Percentiles rank a stretch among this genome's conserved stretches.
Conservation (phyloP, 495 filamentous ascomycete species). For the Aspergillus panamensis region DNA sequence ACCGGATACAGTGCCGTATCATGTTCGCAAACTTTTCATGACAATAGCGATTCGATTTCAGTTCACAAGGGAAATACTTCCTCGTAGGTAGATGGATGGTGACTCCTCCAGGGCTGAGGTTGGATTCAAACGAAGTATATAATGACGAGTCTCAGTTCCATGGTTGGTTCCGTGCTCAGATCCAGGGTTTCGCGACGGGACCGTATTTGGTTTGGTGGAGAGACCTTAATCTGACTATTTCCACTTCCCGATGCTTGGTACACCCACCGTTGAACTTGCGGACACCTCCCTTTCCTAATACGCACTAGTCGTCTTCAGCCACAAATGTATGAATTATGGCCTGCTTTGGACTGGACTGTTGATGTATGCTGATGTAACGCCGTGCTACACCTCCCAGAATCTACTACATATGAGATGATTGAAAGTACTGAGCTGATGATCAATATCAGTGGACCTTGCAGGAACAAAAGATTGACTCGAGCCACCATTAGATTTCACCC, state of each 20-base stretch:
- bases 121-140: constrained; percentile 4
- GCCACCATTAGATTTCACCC: background rate
- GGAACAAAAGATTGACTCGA: background rate
- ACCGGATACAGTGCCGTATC: constrained; percentile 7
- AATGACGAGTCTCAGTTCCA: constrained; percentile 2
- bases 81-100: background rate
- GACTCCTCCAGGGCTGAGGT: background rate
- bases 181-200: constrained; percentile 14
- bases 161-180: constrained; percentile 11
- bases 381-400: background rate
- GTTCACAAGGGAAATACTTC: constrained; percentile 2
- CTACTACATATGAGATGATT: background rate
- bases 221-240: constrained; percentile 2
- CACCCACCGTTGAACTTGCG: background rate
- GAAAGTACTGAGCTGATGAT: background rate
- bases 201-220: constrained; percentile 1
- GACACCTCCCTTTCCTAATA: background rate
- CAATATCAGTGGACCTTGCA: background rate
- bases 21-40: constrained; percentile 5
- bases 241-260: constrained; percentile 4
- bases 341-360: background rate
- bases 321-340: background rate
- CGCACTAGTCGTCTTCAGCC: background rate
- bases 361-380: background rate
- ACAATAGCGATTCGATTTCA: background rate